Evolutionary conservation across 2,329 filamentous ascomycete species (phyloP).

Genomic region (Fusarium oxysporum): DNA sequence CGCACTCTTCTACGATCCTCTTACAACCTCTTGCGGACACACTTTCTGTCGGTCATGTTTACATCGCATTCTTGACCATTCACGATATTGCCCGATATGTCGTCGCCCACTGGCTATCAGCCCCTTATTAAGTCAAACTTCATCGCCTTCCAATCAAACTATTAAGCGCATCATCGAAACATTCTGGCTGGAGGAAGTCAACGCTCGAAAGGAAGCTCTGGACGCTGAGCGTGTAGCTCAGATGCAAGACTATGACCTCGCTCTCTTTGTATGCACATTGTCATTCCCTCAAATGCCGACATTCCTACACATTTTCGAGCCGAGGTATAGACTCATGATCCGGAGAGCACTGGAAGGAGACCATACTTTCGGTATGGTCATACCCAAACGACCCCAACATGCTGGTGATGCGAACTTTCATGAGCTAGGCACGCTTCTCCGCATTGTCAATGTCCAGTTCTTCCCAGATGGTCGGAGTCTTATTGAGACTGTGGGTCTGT

Average conservation of each 20-base stretch:
- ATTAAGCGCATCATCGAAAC: slow-evolving; percentile 72
- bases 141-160: slow-evolving; percentile 69
- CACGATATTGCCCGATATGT: slow-evolving; percentile 83
- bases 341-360: slow-evolving; percentile 79
- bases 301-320: slow-evolving; percentile 91
- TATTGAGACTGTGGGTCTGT: slow-evolving; percentile 80
- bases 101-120: slow-evolving; percentile 70
- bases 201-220: slow-evolving; percentile 66
- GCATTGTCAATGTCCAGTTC: slow-evolving; percentile 78
- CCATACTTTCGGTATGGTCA: slow-evolving; percentile 86
- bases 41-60: slow-evolving; percentile 89
- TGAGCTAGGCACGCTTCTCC: slow-evolving; percentile 81
- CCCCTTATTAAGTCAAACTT: slow-evolving; percentile 54
- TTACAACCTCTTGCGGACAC: slow-evolving; percentile 88
- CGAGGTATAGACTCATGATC: slow-evolving; percentile 92
- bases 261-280: slow-evolving; percentile 85
- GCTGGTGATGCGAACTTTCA: slow-evolving; percentile 63
- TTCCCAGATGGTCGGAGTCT: slow-evolving; percentile 85
- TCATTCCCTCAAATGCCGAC: slow-evolving; percentile 86
- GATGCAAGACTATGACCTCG: slow-evolving; percentile 69
- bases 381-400: slow-evolving; percentile 68
- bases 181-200: slow-evolving; percentile 77
- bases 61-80: slow-evolving; percentile 80
- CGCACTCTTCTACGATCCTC: slow-evolving; percentile 80
- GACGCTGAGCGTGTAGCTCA: slow-evolving; percentile 68